These are phyloP conservation scores for Cryptomeria japonica DNA, from an alignment of 75 land plant genomes.

Conservation along the genomic window DNA sequence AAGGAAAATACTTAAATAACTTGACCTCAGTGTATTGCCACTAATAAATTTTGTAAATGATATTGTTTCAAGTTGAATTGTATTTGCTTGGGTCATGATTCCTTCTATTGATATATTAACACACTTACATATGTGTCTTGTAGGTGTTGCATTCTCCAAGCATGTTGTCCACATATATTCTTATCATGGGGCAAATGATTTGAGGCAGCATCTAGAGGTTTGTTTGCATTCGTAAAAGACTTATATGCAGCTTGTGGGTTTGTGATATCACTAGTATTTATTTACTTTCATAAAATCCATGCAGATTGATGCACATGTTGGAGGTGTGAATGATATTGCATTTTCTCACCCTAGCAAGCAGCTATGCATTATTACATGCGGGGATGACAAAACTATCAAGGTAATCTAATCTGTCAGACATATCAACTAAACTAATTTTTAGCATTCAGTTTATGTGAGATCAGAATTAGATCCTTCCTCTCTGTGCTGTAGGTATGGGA, in stretches of 20 bases:
- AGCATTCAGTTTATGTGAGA: neutral
- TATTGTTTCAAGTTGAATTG: neutral
- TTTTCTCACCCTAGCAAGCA: conserved; percentile 19
- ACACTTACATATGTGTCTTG: neutral
- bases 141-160: conserved; percentile 80
- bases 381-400: conserved; percentile 29
- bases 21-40: neutral
- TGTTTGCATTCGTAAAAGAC: neutral
- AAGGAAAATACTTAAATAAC: neutral
- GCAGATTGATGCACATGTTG: conserved; percentile 24
- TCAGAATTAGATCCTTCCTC: neutral
- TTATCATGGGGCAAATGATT: conserved; percentile 47
- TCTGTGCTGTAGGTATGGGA: conserved; percentile 32
- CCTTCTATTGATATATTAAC: neutral
- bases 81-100: neutral
- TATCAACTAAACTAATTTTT: neutral
- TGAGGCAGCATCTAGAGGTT: conserved; percentile 68
- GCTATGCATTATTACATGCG: conserved; percentile 20
- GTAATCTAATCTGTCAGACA: neutral
- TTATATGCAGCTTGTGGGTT: neutral
- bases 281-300: neutral
- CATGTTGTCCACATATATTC: conserved; percentile 78
- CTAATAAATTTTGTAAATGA: neutral
- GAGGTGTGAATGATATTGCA: conserved; percentile 25
- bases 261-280: neutral